phyloP scores from a whole-genome alignment of 2,329 filamentous ascomycete species.

The Trichoderma sp. region DNA sequence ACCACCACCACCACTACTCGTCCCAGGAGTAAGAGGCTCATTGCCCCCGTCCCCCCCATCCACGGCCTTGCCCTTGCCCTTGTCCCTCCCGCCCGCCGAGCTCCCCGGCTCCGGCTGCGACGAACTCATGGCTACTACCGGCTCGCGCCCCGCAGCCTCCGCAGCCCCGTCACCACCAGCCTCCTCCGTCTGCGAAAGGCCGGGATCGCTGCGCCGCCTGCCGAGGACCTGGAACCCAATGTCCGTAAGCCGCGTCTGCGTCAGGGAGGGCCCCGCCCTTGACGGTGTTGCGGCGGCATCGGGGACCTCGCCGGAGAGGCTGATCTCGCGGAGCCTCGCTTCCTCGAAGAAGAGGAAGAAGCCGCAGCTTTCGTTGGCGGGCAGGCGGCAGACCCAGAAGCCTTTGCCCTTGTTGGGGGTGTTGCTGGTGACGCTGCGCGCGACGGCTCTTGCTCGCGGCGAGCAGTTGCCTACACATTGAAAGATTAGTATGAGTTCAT shows the following conservation, averaged over 20 bases:
- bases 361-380: conserved; percentile 40
- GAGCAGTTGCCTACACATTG: conserved; percentile 46
- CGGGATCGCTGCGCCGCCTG: conserved; percentile 29
- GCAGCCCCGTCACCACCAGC: not conserved
- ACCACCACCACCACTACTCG: not conserved
- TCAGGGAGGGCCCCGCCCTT: conserved; percentile 36
- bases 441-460: conserved; percentile 43
- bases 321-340: conserved; percentile 40
- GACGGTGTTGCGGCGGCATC: conserved; percentile 29
- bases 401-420: conserved; percentile 45
- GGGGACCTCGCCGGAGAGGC: conserved; percentile 25
- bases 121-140: not conserved
- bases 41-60: not conserved
- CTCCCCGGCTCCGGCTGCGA: conserved; percentile 4
- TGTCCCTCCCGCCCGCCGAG: not conserved
- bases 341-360: conserved; percentile 52
- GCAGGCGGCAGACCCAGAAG: conserved; percentile 48
- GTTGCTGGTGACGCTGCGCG: conserved; percentile 44
- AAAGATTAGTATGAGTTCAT: not conserved
- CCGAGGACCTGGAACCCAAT: conserved; percentile 38
- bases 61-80: conserved; percentile 1
- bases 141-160: not conserved
- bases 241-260: conserved; percentile 37
- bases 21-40: conserved; percentile 18
- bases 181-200: not conserved